Base-by-base conservation (phyloP, 1,284 basidiomycete genomes). In the Sanghuangporus baumii region DNA sequence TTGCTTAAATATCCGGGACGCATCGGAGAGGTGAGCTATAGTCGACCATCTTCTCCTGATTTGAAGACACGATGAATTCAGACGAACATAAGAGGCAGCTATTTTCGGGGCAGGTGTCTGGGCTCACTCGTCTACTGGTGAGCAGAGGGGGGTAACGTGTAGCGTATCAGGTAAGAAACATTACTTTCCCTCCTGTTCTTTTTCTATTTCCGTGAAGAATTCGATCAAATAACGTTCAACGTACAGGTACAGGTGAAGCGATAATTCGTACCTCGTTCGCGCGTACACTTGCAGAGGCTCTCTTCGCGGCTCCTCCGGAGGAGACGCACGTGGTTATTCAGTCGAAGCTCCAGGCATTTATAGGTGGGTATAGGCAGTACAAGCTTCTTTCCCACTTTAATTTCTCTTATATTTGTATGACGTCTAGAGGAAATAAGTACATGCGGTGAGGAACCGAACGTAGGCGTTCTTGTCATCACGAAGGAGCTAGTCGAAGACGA, bases 1-100 rank as follows among this genome's bases (percentile, higher is more conserved):
- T 75, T 92, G 56, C 78, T 92, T 57, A 92, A 92, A 70, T 73
- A 78, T 57, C 76, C 87, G 2, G 89, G 89, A 16, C 77, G 89
- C 48, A 72, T 91, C 5, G 89, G 89, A 34, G 88, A 91, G 75
- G 86, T 86, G 66, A 68, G 75, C 72, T 2, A 12, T 7, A 86
- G 85, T 87, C 86, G 16, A 83, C 84, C 0, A 69, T 81, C 6
- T 87, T 81, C 66, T 85, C 16, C 56, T 64, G 8, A 72, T 75
- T 20, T 61, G 71, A 2, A 76, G 83, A 38, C 26, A 52, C 41
- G 7, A n/a, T 46, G 43, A 46, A 46, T 46, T n/a, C 43, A 43
- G 38, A 41, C 52, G 55, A 50, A 37, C 34, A 31, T 64, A 67
- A 67, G 75, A 64, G 76, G 76, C 74, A 67, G 70, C 69, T 11